Evolutionary conservation across 169 alveolate genomes (phyloP).

Genomic region (Plasmodium gallinaceum): DNA sequence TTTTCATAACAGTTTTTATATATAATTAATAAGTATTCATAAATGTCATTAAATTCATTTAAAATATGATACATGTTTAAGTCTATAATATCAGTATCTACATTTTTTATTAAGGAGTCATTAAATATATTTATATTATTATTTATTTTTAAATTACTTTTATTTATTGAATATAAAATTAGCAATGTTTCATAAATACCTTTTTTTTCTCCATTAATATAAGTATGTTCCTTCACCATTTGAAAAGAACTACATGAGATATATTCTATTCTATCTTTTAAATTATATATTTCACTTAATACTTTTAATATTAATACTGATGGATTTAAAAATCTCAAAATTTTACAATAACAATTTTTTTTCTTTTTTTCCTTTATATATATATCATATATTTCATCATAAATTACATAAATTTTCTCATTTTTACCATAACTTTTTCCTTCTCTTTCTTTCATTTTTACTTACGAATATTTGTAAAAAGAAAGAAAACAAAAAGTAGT

Average conservation of each 20-base stretch:
- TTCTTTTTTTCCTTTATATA: slow-evolving; percentile 42
- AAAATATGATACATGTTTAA: slow-evolving; percentile 41
- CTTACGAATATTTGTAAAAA: background rate
- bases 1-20: slow-evolving; percentile 45
- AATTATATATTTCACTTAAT: slow-evolving; percentile 56
- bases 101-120: background rate
- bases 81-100: background rate
- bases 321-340: slow-evolving; percentile 56
- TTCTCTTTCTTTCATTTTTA: slow-evolving; percentile 24
- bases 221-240: slow-evolving; percentile 38
- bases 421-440: slow-evolving; percentile 11
- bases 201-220: slow-evolving; percentile 58
- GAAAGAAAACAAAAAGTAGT: too few species aligned
- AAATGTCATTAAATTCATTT: slow-evolving; percentile 34
- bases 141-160: slow-evolving; percentile 2
- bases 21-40: slow-evolving; percentile 53
- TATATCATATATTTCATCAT: slow-evolving; percentile 66
- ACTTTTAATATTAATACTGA: slow-evolving; percentile 45
- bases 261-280: slow-evolving; percentile 44
- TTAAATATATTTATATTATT: background rate
- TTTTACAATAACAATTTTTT: slow-evolving; percentile 37
- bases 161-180: slow-evolving; percentile 43
- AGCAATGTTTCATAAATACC: slow-evolving; percentile 64
- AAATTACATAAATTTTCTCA: slow-evolving; percentile 52
- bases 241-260: slow-evolving; percentile 38